A percentile compares a stretch with the other conserved stretches of the same genome.
Evolutionary conservation across 768 basidiomycete genomes (phyloP).

Genomic region (Psilocybe tampanensis): DNA sequence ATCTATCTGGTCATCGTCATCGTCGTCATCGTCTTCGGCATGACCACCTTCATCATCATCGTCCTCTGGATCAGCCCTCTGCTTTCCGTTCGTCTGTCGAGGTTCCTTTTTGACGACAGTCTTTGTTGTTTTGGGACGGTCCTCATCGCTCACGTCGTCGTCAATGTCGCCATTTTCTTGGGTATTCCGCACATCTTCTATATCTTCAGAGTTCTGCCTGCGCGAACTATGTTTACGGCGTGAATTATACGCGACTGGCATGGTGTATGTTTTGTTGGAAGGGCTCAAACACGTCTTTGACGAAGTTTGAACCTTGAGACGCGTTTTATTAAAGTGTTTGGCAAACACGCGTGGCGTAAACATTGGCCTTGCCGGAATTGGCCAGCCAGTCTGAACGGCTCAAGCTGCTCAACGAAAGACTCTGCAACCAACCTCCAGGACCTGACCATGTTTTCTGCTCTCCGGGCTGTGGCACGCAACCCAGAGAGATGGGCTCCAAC

Average conservation of each 20-base stretch:
- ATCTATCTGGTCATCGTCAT: constrained; percentile 58
- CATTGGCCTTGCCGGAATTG: constrained; percentile 3
- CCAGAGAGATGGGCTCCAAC: constrained; percentile 30
- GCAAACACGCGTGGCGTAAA: constrained; percentile 25
- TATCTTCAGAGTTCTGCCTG: constrained; percentile 57
- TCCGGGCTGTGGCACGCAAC: constrained; percentile 34
- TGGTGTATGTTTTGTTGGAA: constrained; percentile 34
- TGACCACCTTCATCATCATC: constrained; percentile 23
- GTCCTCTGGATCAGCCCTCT: constrained; percentile 27
- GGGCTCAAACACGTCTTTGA: constrained; percentile 13
- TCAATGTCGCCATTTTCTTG: constrained; percentile 36
- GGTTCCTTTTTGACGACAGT: constrained; percentile 29
- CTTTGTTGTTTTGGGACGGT: constrained; percentile 33
- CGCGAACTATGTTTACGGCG: constrained; percentile 40
- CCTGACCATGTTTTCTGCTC: constrained; percentile 44
- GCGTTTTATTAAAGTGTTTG: constrained; percentile 37
- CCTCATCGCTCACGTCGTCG: constrained; percentile 51
- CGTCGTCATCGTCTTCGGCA: constrained; percentile 35
- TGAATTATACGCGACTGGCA: constrained; percentile 42
- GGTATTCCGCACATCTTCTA: constrained; percentile 53
- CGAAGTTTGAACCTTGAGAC: constrained; percentile 26
- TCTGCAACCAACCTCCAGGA: constrained; percentile 1
- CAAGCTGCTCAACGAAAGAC: no score
- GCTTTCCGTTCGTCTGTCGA: constrained; percentile 23
- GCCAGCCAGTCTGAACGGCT: background rate